A percentile compares a stretch with the other conserved stretches of the same genome.
Evolutionary conservation across 306 rosid genomes (phyloP).

Genomic region (Vachellia pachyceras): DNA sequence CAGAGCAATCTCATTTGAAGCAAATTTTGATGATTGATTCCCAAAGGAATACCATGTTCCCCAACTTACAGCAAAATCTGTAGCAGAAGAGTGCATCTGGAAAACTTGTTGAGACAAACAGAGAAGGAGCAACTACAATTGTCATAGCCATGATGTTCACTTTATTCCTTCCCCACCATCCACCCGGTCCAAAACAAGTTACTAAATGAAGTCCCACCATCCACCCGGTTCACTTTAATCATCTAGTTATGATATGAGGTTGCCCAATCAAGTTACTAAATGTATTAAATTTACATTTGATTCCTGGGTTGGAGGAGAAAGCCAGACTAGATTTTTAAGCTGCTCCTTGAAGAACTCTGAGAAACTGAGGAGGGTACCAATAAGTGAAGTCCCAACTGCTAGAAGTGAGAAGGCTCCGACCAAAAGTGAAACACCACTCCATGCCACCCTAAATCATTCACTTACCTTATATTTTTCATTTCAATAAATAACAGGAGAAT

Average conservation of each 20-base stretch:
- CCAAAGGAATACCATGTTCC: neutral
- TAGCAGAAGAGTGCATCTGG: slow-evolving; percentile 74
- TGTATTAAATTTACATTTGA: slow-evolving; percentile 30
- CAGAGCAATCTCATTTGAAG: neutral
- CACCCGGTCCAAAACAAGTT: slow-evolving; percentile 33
- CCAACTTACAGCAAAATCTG: slow-evolving; percentile 72
- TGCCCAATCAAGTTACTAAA: slow-evolving; percentile 8
- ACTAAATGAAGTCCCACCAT: too few species aligned
- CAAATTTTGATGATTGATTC: neutral
- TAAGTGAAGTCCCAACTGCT: slow-evolving; percentile 71
- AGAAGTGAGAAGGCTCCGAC: slow-evolving; percentile 78
- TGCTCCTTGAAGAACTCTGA: slow-evolving; percentile 82
- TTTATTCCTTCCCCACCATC: slow-evolving; percentile 66
- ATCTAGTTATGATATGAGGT: slow-evolving; percentile 13
- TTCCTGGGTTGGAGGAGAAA: slow-evolving; percentile 40
- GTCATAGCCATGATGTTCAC: slow-evolving; percentile 54
- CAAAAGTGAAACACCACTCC: slow-evolving; percentile 71
- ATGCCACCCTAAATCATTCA: slow-evolving; percentile 47
- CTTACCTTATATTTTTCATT: neutral
- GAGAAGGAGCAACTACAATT: slow-evolving; percentile 65
- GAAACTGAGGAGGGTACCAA: slow-evolving; percentile 71
- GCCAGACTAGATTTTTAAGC: slow-evolving; percentile 43
- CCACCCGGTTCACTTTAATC: too few species aligned
- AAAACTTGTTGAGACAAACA: slow-evolving; percentile 56
- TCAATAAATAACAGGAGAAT: neutral